phyloP scores from a whole-genome alignment of 139 green algal genomes.

The Coccomyxa sp. region DNA sequence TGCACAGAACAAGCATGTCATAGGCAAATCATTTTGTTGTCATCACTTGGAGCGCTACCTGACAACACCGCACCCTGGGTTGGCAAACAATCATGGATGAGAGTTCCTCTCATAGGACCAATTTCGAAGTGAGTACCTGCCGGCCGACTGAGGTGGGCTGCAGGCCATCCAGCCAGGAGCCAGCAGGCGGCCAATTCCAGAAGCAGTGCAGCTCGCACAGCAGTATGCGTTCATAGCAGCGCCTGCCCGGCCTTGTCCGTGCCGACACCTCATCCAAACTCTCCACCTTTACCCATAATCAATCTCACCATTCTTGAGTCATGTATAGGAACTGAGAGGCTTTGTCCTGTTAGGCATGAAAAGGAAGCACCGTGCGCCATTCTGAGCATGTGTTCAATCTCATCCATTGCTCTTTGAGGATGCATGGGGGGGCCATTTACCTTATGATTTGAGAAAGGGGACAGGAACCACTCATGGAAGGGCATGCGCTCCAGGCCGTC shows the following conservation, averaged over 20 bases:
- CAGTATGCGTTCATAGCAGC: background rate
- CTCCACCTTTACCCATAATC: background rate
- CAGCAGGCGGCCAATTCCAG: background rate
- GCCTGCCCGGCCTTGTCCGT: background rate
- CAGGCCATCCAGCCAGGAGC: background rate
- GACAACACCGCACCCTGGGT: too few species aligned
- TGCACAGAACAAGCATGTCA: too few species aligned
- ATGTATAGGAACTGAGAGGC: background rate
- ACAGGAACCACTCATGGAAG: conserved; percentile 9
- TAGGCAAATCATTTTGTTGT: too few species aligned
- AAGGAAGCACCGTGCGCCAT: background rate
- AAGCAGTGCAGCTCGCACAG: background rate
- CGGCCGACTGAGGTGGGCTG: background rate
- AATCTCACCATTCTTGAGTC: background rate
- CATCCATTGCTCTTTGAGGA: too few species aligned
- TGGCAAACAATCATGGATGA: too few species aligned
- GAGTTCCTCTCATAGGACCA: too few species aligned
- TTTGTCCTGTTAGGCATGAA: background rate
- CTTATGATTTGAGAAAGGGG: conserved; percentile 10
- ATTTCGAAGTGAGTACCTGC: background rate
- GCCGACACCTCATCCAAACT: background rate
- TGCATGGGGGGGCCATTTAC: too few species aligned
- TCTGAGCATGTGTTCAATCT: too few species aligned
- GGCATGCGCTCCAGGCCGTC: conserved; percentile 3
- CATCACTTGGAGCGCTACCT: too few species aligned